Conservation (phyloP, 148 eudicot genomes). For the Camellia lanceoleosa region DNA sequence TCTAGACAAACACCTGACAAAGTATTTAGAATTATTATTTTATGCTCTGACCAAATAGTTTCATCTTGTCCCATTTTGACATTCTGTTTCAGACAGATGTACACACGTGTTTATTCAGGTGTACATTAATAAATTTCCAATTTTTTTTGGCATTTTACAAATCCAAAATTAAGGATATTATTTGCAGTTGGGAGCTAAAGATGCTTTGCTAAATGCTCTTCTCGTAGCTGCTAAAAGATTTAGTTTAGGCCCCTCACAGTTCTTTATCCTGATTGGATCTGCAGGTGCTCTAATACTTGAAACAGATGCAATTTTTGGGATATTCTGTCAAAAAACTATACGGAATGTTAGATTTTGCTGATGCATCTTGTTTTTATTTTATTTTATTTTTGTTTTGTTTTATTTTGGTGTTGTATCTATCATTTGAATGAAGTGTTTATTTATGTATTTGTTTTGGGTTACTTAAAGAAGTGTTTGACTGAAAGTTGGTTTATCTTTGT, state of each 20-base stretch:
- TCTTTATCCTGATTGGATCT: neutral
- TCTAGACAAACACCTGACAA: too few species aligned
- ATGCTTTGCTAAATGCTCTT: conserved; percentile 72
- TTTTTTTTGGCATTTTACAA: conserved; percentile 31
- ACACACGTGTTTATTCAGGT: neutral
- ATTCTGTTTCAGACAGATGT: neutral
- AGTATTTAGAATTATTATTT: too few species aligned
- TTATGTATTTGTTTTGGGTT: neutral
- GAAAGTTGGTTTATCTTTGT: conserved; percentile 20
- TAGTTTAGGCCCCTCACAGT: conserved; percentile 89
- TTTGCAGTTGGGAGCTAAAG: conserved; percentile 75
- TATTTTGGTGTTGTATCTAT: neutral
- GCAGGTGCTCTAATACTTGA: neutral
- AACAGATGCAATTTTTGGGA: neutral
- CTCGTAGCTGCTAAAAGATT: conserved; percentile 82
- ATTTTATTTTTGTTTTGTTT: neutral
- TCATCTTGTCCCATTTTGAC: neutral
- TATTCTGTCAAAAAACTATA: neutral
- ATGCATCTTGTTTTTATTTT: neutral
- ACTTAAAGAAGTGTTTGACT: neutral
- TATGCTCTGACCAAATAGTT: neutral
- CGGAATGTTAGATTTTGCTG: neutral
- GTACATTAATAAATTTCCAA: conserved; percentile 11
- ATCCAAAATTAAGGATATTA: conserved; percentile 77
- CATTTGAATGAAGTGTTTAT: conserved; percentile 1